Conservation (phyloP, 2,329 filamentous ascomycete species). For the Alternaria sp. region DNA sequence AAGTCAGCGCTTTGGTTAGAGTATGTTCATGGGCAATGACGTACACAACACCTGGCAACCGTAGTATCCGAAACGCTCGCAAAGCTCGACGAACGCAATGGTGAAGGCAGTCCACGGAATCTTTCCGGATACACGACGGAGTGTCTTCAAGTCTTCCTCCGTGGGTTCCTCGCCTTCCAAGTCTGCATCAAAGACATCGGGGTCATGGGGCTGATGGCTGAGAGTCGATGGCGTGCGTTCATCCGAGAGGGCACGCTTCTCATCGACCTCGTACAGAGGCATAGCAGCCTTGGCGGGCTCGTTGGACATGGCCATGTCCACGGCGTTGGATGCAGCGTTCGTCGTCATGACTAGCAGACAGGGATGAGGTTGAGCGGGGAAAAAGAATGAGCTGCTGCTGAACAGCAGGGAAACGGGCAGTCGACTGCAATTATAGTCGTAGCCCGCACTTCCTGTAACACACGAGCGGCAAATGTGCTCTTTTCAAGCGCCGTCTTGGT, state of each 20-base stretch:
- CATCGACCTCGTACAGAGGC: constrained; percentile 43
- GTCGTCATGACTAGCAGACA: constrained; percentile 39
- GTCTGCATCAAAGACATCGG: constrained; percentile 47
- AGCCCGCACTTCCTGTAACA: neutral
- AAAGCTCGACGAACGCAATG: constrained; percentile 76
- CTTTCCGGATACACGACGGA: constrained; percentile 70
- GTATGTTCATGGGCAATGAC: constrained; percentile 23
- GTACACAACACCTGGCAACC: constrained; percentile 73
- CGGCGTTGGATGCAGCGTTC: constrained; percentile 41
- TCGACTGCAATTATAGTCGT: constrained; percentile 26
- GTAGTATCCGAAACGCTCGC: constrained; percentile 82
- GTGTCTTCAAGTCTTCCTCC: constrained; percentile 67
- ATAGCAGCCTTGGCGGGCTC: constrained; percentile 44
- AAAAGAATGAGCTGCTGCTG: constrained; percentile 21
- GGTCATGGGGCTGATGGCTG: constrained; percentile 22
- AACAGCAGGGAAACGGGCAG: constrained; percentile 7
- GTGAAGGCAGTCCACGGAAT: constrained; percentile 74
- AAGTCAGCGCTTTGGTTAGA: constrained; percentile 11
- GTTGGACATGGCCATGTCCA: constrained; percentile 48
- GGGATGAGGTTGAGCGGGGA: neutral
- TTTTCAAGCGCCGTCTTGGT: constrained; percentile 28
- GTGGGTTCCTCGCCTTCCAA: constrained; percentile 59
- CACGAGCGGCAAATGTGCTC: constrained; percentile 19
- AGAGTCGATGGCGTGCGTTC: constrained; percentile 28
- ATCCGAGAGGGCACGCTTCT: constrained; percentile 43